Evolutionary conservation across 2,329 filamentous ascomycete genomes (phyloP), one percentile per base, ranked within the genome.

Genomic region (Paramyrothecium roridum): DNA sequence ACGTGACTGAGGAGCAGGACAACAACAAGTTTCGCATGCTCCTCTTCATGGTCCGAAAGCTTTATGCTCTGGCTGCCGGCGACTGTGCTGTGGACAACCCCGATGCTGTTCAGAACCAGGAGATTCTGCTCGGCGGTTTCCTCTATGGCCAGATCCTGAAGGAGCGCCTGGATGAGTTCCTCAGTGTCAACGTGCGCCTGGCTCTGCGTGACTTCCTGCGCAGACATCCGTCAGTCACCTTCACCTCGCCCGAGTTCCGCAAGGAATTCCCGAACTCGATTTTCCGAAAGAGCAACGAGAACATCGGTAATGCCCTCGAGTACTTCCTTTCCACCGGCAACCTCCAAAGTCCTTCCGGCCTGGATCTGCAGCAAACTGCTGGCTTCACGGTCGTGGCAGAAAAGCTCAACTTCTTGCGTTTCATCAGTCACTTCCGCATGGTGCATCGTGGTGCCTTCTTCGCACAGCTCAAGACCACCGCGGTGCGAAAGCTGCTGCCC

Each of bases 361-460:
- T 99, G 45, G 95, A 99, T 80, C 74, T 97, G 66, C 95, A 98
- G 69, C 95, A 99, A 73, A 88, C 89, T 0, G 95, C 93, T 13
- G 95, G 95, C 59, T 99, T 96, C 73, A 96, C 91, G 0, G 92
- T 99, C 52, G 93, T 98, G 52, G 95, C 95, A 3, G 95, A 99
- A 71, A 98, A 98, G 81, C 93, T 99, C 70, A 99, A 99, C 77
- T 99, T 98, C 71, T 86, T 96, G 67, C 91, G 95, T 66, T 99
- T 98, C 77, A 96, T 99, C 76, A 95, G 91, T 73, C 95, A 99
- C 73, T 99, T 99, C 82, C 89, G 95, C 63, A 97, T 97, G 92
- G 91, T 99, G 56, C 95, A 99, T 77, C 87, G 95, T 86, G 95
- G 95, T 80, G 95, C 91, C 70, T 99, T 99, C 83, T 99, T 99